Percentiles rank a stretch among this genome's conserved stretches.
Evolutionary conservation across 257 asterid species (phyloP).

Genomic region (Solanum sparsipilum): DNA sequence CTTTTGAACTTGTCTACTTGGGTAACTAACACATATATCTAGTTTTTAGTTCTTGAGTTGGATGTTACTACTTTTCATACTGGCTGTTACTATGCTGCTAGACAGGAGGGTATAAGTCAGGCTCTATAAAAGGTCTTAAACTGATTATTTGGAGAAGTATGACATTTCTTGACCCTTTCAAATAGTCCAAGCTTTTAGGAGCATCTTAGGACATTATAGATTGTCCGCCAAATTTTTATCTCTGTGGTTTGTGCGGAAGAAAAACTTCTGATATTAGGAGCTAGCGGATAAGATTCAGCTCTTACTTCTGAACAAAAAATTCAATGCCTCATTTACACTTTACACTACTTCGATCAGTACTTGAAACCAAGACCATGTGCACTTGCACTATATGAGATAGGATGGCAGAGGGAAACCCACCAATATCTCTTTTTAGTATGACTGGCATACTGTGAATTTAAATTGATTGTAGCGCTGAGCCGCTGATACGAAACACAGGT

Average conservation of each 20-base stretch:
- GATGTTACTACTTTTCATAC: background rate
- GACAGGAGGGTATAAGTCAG: background rate
- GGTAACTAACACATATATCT: background rate
- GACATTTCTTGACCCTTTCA: background rate
- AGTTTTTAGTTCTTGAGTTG: background rate
- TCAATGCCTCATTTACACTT: background rate
- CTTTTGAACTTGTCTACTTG: background rate
- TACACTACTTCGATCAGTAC: background rate
- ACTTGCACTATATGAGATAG: background rate
- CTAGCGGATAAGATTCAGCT: background rate
- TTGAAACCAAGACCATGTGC: background rate
- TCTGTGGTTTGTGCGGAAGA: background rate
- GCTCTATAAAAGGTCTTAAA: background rate
- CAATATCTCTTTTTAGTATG: background rate
- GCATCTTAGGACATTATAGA: background rate
- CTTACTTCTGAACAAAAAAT: background rate
- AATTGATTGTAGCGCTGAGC: background rate
- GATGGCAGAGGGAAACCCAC: background rate
- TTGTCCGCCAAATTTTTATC: background rate
- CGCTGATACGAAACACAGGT: background rate
- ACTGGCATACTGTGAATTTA: background rate
- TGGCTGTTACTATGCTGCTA: background rate
- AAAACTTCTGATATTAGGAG: background rate
- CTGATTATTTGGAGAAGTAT: background rate
- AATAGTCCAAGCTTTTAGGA: background rate